Percentiles rank a stretch among this genome's conserved stretches.
Conservation (phyloP, 1,284 basidiomycete species). For the Ceratobasidium sp. region DNA sequence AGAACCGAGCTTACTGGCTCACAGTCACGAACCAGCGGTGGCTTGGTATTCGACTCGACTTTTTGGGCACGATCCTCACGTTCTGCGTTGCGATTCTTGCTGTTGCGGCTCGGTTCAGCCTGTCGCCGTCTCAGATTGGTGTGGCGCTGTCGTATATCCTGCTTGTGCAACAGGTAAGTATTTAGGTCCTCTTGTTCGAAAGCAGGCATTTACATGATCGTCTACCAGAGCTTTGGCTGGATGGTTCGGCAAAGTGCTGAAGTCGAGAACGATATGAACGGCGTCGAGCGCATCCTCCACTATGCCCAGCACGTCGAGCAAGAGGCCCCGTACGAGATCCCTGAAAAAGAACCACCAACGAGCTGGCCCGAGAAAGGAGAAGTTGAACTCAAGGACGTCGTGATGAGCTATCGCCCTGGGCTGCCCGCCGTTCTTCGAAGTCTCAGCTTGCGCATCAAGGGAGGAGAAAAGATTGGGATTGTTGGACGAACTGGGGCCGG, state of each 20-base stretch:
- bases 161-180: conserved; percentile 72
- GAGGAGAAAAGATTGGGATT: conserved; percentile 92
- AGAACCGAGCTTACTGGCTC: conserved; percentile 92
- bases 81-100: conserved; percentile 85
- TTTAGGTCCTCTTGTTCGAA: conserved; percentile 13
- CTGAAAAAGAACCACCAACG: conserved; percentile 67
- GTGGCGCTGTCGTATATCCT: conserved; percentile 82
- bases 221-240: conserved; percentile 75
- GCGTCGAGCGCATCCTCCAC: conserved; percentile 85
- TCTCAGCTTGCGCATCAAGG: conserved; percentile 70
- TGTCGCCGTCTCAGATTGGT: conserved; percentile 84
- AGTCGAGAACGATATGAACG: conserved; percentile 87
- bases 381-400: conserved; percentile 72
- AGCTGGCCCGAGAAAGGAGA: conserved; percentile 73
- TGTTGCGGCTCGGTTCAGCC: conserved; percentile 76
- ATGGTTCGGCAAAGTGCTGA: conserved; percentile 81
- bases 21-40: conserved; percentile 78
- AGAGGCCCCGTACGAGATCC: conserved; percentile 79
- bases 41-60: conserved; percentile 81
- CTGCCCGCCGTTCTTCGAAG: conserved; percentile 65
- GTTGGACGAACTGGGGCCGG: conserved; percentile 67
- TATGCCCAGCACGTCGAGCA: conserved; percentile 83
- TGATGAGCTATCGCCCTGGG: conserved; percentile 78
- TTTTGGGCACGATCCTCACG: conserved; percentile 81
- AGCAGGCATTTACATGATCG: conserved; percentile 36